Evolutionary conservation across 306 rosid genomes (phyloP).

Genomic region (Macrotyloma uniflorum): DNA sequence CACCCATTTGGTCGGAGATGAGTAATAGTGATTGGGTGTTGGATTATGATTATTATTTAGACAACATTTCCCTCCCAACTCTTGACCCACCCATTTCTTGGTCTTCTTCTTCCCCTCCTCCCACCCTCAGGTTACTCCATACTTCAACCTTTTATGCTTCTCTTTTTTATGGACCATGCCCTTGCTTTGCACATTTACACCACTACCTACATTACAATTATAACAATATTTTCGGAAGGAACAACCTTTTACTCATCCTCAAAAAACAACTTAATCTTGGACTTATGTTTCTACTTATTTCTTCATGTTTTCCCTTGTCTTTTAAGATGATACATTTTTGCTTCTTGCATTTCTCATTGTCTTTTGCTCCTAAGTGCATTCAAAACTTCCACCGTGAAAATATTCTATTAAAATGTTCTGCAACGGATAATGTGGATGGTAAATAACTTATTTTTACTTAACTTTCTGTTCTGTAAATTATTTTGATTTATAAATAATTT

Average conservation of each 20-base stretch:
- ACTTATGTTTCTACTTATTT: not conserved
- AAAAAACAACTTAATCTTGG: too few species aligned
- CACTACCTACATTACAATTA: not conserved
- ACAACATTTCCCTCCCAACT: constrained; percentile 50
- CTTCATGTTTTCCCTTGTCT: not conserved
- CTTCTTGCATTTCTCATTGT: not conserved
- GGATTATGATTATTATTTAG: constrained; percentile 61
- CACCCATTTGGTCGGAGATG: constrained; percentile 27
- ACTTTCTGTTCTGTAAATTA: not conserved
- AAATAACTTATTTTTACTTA: not conserved
- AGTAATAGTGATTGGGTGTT: constrained; percentile 51
- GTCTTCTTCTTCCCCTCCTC: constrained; percentile 47
- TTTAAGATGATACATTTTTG: not conserved
- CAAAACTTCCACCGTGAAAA: not conserved
- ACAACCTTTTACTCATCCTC: not conserved
- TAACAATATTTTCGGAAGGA: not conserved
- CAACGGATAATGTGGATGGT: not conserved
- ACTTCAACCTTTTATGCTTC: not conserved
- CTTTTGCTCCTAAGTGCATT: not conserved
- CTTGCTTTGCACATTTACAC: not conserved
- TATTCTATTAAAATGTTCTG: not conserved
- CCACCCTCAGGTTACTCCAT: constrained; percentile 41
- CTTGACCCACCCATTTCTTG: constrained; percentile 57
- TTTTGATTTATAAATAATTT: not conserved
- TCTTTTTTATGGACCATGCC: not conserved